Evolutionary conservation across 2,329 filamentous ascomycete species (phyloP), one percentile per base, ranked within the genome.

Genomic region (Colletotrichum endophyticum): DNA sequence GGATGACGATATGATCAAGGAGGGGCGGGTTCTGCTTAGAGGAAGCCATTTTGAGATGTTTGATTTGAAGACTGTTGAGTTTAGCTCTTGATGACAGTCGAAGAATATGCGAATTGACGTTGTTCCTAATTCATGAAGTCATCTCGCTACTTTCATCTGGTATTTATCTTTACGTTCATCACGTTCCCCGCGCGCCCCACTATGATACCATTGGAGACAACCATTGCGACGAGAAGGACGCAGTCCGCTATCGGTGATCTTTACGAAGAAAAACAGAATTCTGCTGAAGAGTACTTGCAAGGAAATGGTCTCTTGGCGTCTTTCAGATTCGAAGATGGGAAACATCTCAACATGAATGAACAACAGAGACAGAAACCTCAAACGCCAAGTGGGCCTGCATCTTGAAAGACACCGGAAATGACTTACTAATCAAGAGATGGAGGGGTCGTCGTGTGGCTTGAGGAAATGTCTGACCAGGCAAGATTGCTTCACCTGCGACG

Each of bases 1-100:
- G 88, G 70, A 94, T 86, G 77, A 94, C 90, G 72, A 94, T 88
- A 80, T 94, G 93, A 82, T 94, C 93, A 16, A 94, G 82, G 9
- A 84, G 30, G 83, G 85, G 11, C 71, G 79, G 1, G 78, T 70
- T 63, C n/a, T 57, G 36, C 53, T 69, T 30, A n/a, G 70, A 49
- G 2, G 66, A 49, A 11, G 75, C 57, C 75, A 77, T 77, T 34
- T 15, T 72, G 62, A 15, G 11, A 39, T 25, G 9, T 28, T 30
- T 12, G 6, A 7, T 27, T 15, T 28, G 5, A 28, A 16, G 11
- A 25, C 4, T 19, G 32, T 27, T 36, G 36, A 32, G 11, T 19
- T 49, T 13, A 19, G 22, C 28, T 53, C 13, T 8, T 32, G 27
- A 16, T 19, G 8, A 22, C 11, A 30, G 25, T 12, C 28, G 6